Evolutionary conservation across 2,329 filamentous ascomycete genomes (phyloP).

Genomic region (Claviceps africana): DNA sequence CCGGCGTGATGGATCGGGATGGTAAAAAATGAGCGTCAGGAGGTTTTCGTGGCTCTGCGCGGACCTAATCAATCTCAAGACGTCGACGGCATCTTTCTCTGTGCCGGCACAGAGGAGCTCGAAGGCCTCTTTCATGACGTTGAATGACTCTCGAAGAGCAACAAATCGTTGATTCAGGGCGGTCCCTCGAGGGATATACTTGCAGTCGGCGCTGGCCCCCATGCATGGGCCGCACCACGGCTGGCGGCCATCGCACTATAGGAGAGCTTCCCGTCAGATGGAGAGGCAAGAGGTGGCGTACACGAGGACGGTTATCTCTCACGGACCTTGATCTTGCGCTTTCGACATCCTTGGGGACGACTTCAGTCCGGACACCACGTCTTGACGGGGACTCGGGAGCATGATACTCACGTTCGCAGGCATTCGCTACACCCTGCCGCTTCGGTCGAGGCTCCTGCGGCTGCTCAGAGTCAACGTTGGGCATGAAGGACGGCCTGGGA

Average conservation of each 20-base stretch:
- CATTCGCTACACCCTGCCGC: neutral
- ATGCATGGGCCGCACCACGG: constrained; percentile 2
- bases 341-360: constrained; percentile 4
- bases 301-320: too few species aligned
- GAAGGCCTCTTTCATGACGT: neutral
- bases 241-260: constrained; percentile 6
- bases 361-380: neutral
- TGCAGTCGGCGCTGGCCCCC: neutral
- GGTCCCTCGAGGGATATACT: neutral
- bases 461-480: neutral
- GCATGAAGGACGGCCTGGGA: neutral
- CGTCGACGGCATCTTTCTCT: neutral
- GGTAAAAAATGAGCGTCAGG: neutral
- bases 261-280: neutral
- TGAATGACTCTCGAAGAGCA: constrained; percentile 1
- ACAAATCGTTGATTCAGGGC: neutral
- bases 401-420: constrained; percentile 1
- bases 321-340: constrained; percentile 4
- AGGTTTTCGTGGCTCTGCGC: neutral
- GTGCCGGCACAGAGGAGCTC: neutral
- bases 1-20: neutral
- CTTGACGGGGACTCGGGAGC: neutral
- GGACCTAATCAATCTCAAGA: neutral
- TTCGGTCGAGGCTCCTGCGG: neutral
- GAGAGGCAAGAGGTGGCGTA: too few species aligned